Base-by-base conservation (phyloP, 106 monocot species). In the Amphibolis antarctica region DNA sequence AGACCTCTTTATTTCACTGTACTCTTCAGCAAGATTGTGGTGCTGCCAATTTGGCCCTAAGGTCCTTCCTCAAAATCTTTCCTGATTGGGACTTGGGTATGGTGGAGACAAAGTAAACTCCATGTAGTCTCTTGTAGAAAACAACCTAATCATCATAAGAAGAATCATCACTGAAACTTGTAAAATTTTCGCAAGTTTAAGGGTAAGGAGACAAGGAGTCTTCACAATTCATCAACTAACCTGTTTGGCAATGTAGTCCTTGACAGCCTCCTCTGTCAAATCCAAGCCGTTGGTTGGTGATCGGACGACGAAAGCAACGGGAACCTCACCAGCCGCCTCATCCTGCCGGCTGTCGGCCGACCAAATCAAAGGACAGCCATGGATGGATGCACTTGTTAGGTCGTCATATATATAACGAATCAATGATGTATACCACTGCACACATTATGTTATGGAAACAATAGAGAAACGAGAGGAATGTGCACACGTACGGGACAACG, bases 181-280 rank as follows among this genome's bases (percentile, higher is more conserved):
- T 5, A 17, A 10, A 4, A 59, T 31, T 9, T 9, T 5, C 30
- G 17, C 0, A 36, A 12, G 23, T 9, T n/a, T 4, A 3, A n/a
- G n/a, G 25, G 10, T 17, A 15, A 18, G 25, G 5, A 17, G 46
- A 30, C 52, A 28, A 43, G 12, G n/a, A n/a, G n/a, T n/a, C n/a
- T n/a, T n/a, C n/a, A n/a, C n/a, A n/a, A n/a, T n/a, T n/a, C n/a
- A n/a, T n/a, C n/a, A 18, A 47, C 42, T 14, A 29, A 93, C 92
- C 85, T 88, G 93, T 70, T 93, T 88, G 42, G 85, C 75, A 47
- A 93, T 79, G 81, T 79, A 88, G 46, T 83, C 93, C 70, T 88
- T 93, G 1, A 88, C 63, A 19, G 69, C 71, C 12, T 86, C 83
- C 56, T 93, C 93, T 0, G 83, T 83, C 56, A 88, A 49, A 7